Base-by-base conservation (phyloP, 2,329 filamentous ascomycete species). In the Hypoxylon sp. region DNA sequence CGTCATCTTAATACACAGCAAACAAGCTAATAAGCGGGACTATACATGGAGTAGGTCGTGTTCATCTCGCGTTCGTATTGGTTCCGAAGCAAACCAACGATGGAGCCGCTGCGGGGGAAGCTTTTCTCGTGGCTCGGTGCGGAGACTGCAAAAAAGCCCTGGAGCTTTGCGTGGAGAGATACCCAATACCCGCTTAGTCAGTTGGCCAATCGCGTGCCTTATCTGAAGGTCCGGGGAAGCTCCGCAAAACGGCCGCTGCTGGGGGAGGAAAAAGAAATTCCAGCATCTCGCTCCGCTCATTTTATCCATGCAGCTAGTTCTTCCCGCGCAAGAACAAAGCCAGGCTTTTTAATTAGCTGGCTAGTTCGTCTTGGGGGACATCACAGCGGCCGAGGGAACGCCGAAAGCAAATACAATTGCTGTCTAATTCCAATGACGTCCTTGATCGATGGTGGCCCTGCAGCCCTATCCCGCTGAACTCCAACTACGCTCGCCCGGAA, bases 201-300 rank as follows among this genome's bases (percentile, higher is more conserved):
- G 8, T 48, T 48, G 10, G 20, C 14, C 33, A 50, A 14, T 22
- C 20, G 37, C 17, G 22, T 20, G 31, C 37, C 40, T 61, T 37
- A 22, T 22, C 46, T 50, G 35, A 68, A 64, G 51, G 46, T 66
- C 69, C 69, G 66, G 63, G 66, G 66, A 71, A 71, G 69, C 66
- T 61, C 69, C 69, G 69, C 53, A 60, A 71, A 71, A 66, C n/a
- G 42, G 66, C 68, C 68, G 68, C 58, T 35, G 13, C 25, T 27
- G 3, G 25, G 14, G 58, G 25, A 61, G 30, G 10, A 53, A 55
- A 49, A 10, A 35, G 17, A 40, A 46, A 3, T 14, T 31, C 13
- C 13, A 44, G 53, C 37, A 49, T 50, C 30, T 49, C 59, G 31
- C 10, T 35, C 40, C 17, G 27, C 25, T 68, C 27, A 44, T 60